A percentile compares a stretch with the other conserved stretches of the same genome.
Evolutionary conservation across 352 stramenopile genomes (phyloP).

Genomic region (Phytophthora vignae): DNA sequence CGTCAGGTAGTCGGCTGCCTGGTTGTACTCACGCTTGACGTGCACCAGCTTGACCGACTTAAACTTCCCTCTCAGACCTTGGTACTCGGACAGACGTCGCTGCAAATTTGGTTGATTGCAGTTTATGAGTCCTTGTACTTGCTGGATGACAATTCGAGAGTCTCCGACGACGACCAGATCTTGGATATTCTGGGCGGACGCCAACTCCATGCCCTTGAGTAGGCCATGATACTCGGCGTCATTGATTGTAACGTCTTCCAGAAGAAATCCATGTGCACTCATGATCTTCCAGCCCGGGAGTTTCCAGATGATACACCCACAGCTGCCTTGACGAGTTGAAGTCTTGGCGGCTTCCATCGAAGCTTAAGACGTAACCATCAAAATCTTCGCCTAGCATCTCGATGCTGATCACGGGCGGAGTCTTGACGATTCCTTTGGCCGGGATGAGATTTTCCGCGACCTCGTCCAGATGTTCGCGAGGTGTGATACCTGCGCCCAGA

Average conservation of each 20-base stretch:
- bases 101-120: conserved; percentile 5
- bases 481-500: neutral
- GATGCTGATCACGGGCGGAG: conserved; percentile 5
- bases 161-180: conserved; percentile 1
- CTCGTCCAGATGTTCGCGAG: neutral
- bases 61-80: conserved; percentile 3
- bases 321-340: neutral
- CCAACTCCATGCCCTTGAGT: neutral
- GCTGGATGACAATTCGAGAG: conserved; percentile 6
- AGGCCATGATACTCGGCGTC: conserved; percentile 3
- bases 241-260: conserved; percentile 5
- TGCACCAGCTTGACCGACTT: neutral
- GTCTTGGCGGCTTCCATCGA: conserved; percentile 4
- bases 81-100: neutral
- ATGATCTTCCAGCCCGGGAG: neutral
- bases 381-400: conserved; percentile 5
- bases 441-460: neutral
- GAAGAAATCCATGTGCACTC: neutral
- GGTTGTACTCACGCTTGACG: conserved; percentile 14
- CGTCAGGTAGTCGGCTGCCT: conserved; percentile 8
- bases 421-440: neutral
- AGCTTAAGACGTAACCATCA: neutral
- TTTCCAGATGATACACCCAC: conserved; percentile 1
- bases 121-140: conserved; percentile 2
- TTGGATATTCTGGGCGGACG: neutral